Base-by-base conservation (phyloP, 2,329 filamentous ascomycete species). In the Bipolaris bicolor region DNA sequence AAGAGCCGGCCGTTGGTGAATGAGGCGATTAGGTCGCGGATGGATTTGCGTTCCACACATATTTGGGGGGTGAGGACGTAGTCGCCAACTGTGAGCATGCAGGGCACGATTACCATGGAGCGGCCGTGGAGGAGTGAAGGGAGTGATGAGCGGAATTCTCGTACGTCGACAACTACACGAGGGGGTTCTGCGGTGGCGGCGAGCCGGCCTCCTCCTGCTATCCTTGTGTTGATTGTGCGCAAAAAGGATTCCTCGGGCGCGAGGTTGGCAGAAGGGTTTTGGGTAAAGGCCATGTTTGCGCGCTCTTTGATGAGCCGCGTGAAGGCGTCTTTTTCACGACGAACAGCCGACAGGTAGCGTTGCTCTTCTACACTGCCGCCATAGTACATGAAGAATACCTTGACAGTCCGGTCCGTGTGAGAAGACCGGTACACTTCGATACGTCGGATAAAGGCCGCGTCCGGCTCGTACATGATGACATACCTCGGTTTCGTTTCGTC, bases 401-500 rank as follows among this genome's bases (percentile, higher is more conserved):
- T 86, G 40, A 98, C 91, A 68, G 91, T 92, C 34, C 92, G 84
- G 73, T 94, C 91, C 56, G 88, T 90, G 77, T 99, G 95, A 9
- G 93, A 97, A 50, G 92, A 97, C 37, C 95, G 88, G 77, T 98
- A 99, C 1, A 98, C 93, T 74, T 99, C 95, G 18, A 99, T 90
- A 36, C 94, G 85, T 13, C 95, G 88, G 69, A 98, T 97, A 75
- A 99, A 99, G 3, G 94, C 88, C 3, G 94, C 88, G 64, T 98
- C 92, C 1, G 95, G 94, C 74, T 98, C 95, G 76, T 97, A 99
- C 95, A 99, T 98, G 79, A 99, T 90, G 57, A 99, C 92, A 76
- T 97, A 97, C 58, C 91, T 88, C 33, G 95, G 95, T 70, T 91
- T 92, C 56, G 95, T 84, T 77, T 99, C 95, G 74, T 99, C 94